These are phyloP conservation scores for Serpula lacrymans DNA, from an alignment of 768 basidiomycete genomes.

Conservation along the genomic window DNA sequence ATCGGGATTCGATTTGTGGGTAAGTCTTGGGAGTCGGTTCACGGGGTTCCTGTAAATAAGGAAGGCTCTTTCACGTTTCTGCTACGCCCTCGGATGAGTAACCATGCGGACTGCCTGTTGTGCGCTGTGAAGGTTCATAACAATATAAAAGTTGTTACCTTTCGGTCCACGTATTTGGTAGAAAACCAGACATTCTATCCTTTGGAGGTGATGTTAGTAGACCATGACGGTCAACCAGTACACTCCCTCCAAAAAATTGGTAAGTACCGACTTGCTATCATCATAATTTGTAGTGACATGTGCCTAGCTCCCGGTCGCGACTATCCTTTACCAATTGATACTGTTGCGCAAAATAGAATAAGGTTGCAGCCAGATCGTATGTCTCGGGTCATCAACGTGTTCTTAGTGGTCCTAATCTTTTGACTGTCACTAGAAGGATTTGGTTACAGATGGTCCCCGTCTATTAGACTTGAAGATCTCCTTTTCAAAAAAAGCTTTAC, in stretches of 20 bases:
- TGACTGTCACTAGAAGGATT: conserved; percentile 69
- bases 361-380: conserved; percentile 90
- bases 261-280: conserved; percentile 19
- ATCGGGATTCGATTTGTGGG: conserved; percentile 83
- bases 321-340: conserved; percentile 87
- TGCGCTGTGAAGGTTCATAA: conserved; percentile 89
- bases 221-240: conserved; percentile 77
- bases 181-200: conserved; percentile 91
- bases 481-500: conserved; percentile 66
- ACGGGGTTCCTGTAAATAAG: conserved; percentile 85
- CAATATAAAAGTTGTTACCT: conserved; percentile 91
- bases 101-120: conserved; percentile 74
- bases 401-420: not conserved
- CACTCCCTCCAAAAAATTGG: conserved; percentile 83
- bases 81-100: conserved; percentile 75
- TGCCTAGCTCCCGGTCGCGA: conserved; percentile 73
- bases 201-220: conserved; percentile 86
- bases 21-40: conserved; percentile 86
- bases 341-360: conserved; percentile 77
- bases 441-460: conserved; percentile 89
- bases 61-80: conserved; percentile 91
- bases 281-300: conserved; percentile 7
- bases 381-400: conserved; percentile 24
- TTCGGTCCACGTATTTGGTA: conserved; percentile 89
- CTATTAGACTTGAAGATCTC: conserved; percentile 89